Evolutionary conservation across 768 basidiomycete genomes (phyloP).

Genomic region (Boletales sp.): DNA sequence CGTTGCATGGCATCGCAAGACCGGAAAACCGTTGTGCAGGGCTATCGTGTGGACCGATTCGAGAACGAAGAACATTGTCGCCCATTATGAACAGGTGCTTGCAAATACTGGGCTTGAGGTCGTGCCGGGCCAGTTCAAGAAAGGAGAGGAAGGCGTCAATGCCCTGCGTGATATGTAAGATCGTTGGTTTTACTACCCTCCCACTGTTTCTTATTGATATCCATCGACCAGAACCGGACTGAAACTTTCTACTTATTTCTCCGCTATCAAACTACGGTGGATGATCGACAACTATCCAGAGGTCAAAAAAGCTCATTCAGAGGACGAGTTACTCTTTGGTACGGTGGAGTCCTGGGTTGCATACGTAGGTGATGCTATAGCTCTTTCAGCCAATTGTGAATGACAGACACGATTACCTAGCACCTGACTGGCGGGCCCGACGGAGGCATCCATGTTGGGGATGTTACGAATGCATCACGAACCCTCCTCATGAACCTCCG

Average conservation of each 20-base stretch:
- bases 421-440: constrained; percentile 79
- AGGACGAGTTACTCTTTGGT: constrained; percentile 83
- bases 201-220: not conserved
- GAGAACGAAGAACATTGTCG: constrained; percentile 83
- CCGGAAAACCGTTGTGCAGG: constrained; percentile 83
- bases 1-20: constrained; percentile 86
- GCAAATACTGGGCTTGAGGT: constrained; percentile 73
- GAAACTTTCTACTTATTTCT: constrained; percentile 97
- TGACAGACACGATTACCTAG: constrained; percentile 34
- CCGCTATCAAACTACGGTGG: constrained; percentile 94
- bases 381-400: not conserved
- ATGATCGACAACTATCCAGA: constrained; percentile 85
- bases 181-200: constrained; percentile 5
- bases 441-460: constrained; percentile 76
- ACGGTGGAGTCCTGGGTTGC: constrained; percentile 97
- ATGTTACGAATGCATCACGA: constrained; percentile 94
- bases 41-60: constrained; percentile 97
- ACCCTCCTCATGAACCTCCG: constrained; percentile 86
- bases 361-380: constrained; percentile 54
- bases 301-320: constrained; percentile 73
- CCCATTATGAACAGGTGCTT: constrained; percentile 73
- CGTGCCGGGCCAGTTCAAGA: constrained; percentile 59
- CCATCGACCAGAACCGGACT: constrained; percentile 68
- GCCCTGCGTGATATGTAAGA: constrained; percentile 65
- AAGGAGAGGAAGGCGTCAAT: constrained; percentile 65